A percentile compares a stretch with the other conserved stretches of the same genome.
Conservation (phyloP, 164 flowering plant genomes). For the Umbellularia californica region DNA sequence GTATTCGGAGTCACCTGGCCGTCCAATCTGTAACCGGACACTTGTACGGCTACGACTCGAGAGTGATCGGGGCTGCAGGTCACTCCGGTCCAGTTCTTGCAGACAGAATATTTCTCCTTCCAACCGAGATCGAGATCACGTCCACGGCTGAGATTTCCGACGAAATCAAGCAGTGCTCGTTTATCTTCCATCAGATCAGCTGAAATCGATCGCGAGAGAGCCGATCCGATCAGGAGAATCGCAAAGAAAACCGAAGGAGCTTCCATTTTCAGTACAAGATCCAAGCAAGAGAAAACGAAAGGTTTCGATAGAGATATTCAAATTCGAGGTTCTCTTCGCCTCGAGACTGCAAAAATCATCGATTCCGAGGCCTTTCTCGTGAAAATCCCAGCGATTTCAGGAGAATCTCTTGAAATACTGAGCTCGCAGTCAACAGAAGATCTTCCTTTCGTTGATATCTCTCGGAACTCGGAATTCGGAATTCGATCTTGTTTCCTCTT, state of each 20-base stretch:
- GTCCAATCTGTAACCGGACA: conserved; percentile 55
- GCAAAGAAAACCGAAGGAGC: conserved; percentile 4
- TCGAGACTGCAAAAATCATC: neutral
- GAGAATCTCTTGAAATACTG: neutral
- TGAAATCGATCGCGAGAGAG: neutral
- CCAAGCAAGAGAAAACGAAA: neutral
- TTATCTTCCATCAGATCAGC: conserved; percentile 48
- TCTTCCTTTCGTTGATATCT: neutral
- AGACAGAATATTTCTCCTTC: conserved; percentile 24
- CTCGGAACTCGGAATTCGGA: neutral
- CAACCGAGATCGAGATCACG: conserved; percentile 40
- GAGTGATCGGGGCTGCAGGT: conserved; percentile 48
- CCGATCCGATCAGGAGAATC: conserved; percentile 3
- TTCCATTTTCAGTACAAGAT: conserved; percentile 4
- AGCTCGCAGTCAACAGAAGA: neutral
- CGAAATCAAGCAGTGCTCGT: conserved; percentile 65
- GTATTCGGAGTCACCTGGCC: conserved; percentile 62
- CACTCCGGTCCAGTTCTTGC: conserved; percentile 53
- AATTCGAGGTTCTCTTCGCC: neutral
- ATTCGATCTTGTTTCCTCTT: neutral
- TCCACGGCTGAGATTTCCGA: conserved; percentile 31
- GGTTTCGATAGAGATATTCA: neutral
- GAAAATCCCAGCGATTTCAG: neutral
- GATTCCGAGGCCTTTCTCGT: neutral
- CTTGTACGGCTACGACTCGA: conserved; percentile 43